These are phyloP conservation scores for Tylopilus sp. DNA, from an alignment of 768 basidiomycete species.

Conservation along the genomic window DNA sequence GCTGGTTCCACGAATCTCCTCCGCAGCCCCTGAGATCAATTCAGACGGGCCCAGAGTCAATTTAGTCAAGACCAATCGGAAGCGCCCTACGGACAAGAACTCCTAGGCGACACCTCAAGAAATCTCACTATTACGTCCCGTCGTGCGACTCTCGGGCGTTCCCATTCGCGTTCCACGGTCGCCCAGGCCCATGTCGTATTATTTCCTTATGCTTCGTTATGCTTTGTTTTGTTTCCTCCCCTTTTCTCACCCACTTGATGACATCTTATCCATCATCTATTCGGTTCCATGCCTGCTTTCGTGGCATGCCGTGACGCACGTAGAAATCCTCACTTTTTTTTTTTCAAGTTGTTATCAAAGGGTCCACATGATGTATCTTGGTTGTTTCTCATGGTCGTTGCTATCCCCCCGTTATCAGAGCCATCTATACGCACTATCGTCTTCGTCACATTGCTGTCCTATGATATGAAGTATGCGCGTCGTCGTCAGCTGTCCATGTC, in stretches of 20 bases:
- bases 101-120: constrained; percentile 14
- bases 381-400: constrained; percentile 17
- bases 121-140: constrained; percentile 2
- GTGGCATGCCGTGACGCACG: constrained; percentile 27
- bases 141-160: constrained; percentile 11
- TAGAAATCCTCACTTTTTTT: constrained; percentile 18
- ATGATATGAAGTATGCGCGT: background rate
- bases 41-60: constrained; percentile 23
- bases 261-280: constrained; percentile 34
- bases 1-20: constrained; percentile 31
- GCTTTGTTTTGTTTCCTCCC: constrained; percentile 21
- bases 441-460: background rate
- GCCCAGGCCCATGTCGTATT: constrained; percentile 5
- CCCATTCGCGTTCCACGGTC: background rate
- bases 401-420: constrained; percentile 2
- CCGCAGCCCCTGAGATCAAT: constrained; percentile 24
- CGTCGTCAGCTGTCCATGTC: background rate
- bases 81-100: constrained; percentile 27
- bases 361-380: constrained; percentile 13
- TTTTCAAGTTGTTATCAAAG: constrained; percentile 11
- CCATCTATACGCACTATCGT: constrained; percentile 1
- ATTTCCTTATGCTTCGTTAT: constrained; percentile 22
- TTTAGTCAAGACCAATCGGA: constrained; percentile 22
- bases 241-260: constrained; percentile 3
- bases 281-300: constrained; percentile 14